Evolutionary conservation across 2,329 filamentous ascomycete species (phyloP).

Genomic region (Blastomyces emzantsi): DNA sequence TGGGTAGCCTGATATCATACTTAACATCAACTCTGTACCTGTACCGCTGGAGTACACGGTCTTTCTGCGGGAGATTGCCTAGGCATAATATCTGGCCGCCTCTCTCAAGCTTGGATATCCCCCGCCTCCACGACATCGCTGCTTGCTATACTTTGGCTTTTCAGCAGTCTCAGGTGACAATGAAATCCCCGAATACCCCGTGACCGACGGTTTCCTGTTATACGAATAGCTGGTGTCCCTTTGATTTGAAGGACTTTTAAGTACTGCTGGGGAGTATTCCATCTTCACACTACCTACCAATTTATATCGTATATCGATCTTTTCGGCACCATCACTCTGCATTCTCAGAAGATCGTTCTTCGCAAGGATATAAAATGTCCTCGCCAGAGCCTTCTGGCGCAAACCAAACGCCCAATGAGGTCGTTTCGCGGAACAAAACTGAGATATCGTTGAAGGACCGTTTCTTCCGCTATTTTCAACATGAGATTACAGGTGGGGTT

Average conservation of each 20-base stretch:
- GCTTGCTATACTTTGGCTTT: not conserved
- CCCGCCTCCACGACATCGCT: not conserved
- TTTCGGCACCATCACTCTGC: not conserved
- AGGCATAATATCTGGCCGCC: not conserved
- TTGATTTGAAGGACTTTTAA: not conserved
- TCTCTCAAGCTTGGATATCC: not conserved
- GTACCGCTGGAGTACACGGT: not conserved
- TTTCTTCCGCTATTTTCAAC: constrained; percentile 78
- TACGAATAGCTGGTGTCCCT: not conserved
- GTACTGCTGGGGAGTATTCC: not conserved
- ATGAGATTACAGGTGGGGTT: constrained; percentile 57
- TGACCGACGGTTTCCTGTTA: not conserved
- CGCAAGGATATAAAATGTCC: constrained; percentile 2
- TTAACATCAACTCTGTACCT: not conserved
- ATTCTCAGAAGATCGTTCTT: not conserved
- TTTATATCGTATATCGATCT: not conserved
- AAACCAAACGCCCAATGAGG: constrained; percentile 17
- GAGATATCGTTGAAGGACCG: constrained; percentile 55
- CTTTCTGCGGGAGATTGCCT: not conserved
- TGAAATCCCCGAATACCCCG: not conserved
- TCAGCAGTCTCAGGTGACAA: not conserved
- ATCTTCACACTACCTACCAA: not conserved
- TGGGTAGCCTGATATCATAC: not conserved
- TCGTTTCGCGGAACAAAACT: constrained; percentile 25
- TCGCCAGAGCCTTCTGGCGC: not conserved